phyloP scores from a whole-genome alignment of 257 asterid genomes.

The Jacaranda copaia region DNA sequence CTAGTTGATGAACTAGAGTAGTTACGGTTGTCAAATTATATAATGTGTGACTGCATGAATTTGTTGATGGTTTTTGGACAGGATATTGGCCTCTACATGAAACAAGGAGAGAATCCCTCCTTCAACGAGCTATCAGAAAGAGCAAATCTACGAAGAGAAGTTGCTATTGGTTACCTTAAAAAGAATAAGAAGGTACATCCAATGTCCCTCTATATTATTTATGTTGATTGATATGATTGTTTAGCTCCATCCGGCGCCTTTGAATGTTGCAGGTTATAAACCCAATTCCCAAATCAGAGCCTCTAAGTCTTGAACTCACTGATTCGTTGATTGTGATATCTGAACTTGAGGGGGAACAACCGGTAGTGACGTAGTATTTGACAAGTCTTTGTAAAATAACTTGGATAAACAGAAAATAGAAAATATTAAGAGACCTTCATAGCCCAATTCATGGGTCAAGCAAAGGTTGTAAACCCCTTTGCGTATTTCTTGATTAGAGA shows the following conservation, averaged over 20 bases:
- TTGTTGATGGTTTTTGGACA: conserved; percentile 43
- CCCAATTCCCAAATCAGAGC: conserved; percentile 81
- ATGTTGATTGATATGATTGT: conserved; percentile 8
- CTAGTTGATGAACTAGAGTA: not conserved
- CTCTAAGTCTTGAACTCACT: conserved; percentile 55
- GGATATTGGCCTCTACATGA: conserved; percentile 88
- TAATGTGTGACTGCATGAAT: not conserved
- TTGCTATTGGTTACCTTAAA: conserved; percentile 89
- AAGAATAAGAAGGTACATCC: conserved; percentile 69
- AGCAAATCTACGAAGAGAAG: conserved; percentile 90
- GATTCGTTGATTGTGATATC: conserved; percentile 87
- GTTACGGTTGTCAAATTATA: not conserved
- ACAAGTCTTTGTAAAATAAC: too few relatives aligned
- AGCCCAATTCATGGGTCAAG: too few relatives aligned
- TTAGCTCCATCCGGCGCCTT: conserved; percentile 10
- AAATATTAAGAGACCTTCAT: too few relatives aligned
- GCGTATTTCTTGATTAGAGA: too few relatives aligned
- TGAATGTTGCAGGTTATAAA: conserved; percentile 73
- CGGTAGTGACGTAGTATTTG: conserved; percentile 44
- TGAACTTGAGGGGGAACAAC: conserved; percentile 86
- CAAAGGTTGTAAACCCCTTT: too few relatives aligned
- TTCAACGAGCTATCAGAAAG: conserved; percentile 89
- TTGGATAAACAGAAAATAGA: too few relatives aligned
- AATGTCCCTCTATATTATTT: not conserved
- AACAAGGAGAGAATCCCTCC: conserved; percentile 75